Percentiles rank a stretch among this genome's conserved stretches.
Evolutionary conservation across 495 filamentous ascomycete genomes (phyloP).

Genomic region (Aspergillus mulundensis): DNA sequence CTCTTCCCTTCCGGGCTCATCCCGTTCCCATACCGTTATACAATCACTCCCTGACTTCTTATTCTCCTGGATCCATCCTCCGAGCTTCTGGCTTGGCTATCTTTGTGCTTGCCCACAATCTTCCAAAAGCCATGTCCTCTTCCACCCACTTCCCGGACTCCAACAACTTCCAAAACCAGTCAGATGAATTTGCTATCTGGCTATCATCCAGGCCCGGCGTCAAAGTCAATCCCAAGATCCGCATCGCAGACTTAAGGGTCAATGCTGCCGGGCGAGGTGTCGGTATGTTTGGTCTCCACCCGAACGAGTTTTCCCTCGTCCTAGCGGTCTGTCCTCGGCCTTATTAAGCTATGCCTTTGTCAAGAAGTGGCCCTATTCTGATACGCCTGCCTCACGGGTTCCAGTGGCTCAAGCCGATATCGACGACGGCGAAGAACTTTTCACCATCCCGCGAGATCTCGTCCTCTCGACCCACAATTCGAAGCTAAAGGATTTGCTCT

Average conservation of each 20-base stretch:
- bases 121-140: slow-evolving; percentile 33
- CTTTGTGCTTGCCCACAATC: slow-evolving; percentile 11
- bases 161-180: slow-evolving; percentile 44
- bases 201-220: slow-evolving; percentile 48
- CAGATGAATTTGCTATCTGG: slow-evolving; percentile 53
- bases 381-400: slow-evolving; percentile 15
- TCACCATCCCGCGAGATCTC: slow-evolving; percentile 54
- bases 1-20: neutral
- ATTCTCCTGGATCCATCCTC: slow-evolving; percentile 8
- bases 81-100: neutral
- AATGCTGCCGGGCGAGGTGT: slow-evolving; percentile 56
- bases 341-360: slow-evolving; percentile 10
- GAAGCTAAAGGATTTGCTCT: slow-evolving; percentile 39
- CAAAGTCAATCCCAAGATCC: slow-evolving; percentile 51
- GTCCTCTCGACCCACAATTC: slow-evolving; percentile 54
- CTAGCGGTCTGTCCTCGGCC: slow-evolving; percentile 18
- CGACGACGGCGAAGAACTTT: slow-evolving; percentile 59
- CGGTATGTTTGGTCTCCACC: slow-evolving; percentile 39
- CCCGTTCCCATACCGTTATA: slow-evolving; percentile 6
- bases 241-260: slow-evolving; percentile 49
- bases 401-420: slow-evolving; percentile 57
- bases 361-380: slow-evolving; percentile 20
- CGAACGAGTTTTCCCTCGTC: slow-evolving; percentile 16
- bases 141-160: slow-evolving; percentile 35
- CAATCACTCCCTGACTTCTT: neutral